Percentiles rank a stretch among this genome's conserved stretches.
These are phyloP conservation scores for Bimuria novae-zelandiae DNA, from an alignment of 2,329 filamentous ascomycete species.

Conservation along the genomic window DNA sequence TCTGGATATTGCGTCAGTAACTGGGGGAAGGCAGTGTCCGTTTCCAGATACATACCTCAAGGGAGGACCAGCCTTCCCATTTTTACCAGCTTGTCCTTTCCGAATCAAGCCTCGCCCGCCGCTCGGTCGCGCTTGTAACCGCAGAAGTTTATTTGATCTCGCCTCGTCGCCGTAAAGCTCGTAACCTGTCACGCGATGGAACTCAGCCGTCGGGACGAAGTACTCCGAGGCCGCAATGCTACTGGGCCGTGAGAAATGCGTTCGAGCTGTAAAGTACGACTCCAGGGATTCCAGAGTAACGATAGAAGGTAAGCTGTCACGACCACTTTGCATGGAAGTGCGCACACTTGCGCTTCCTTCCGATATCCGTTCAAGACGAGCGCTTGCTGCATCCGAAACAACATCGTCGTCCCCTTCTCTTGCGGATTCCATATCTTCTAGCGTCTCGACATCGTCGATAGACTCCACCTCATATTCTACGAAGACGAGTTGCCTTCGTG, in stretches of 20 bases:
- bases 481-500: constrained; percentile 11
- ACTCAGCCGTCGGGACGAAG: no score
- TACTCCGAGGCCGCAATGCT: background rate
- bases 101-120: background rate
- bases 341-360: constrained; percentile 11
- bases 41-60: background rate
- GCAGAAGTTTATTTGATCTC: background rate
- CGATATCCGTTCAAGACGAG: constrained; percentile 7
- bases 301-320: no score
- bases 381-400: constrained; percentile 15
- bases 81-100: background rate
- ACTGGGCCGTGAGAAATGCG: constrained; percentile 6
- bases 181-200: background rate
- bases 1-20: background rate
- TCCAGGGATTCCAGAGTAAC: constrained; percentile 3
- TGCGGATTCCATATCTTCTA: constrained; percentile 9
- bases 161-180: background rate
- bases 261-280: constrained; percentile 12
- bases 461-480: constrained; percentile 14
- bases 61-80: background rate
- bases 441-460: constrained; percentile 10
- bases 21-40: no score
- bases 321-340: background rate
- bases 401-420: constrained; percentile 6
- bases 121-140: background rate